Evolutionary conservation across 148 eudicot genomes (phyloP).

Genomic region (Spergularia bocconei): DNA sequence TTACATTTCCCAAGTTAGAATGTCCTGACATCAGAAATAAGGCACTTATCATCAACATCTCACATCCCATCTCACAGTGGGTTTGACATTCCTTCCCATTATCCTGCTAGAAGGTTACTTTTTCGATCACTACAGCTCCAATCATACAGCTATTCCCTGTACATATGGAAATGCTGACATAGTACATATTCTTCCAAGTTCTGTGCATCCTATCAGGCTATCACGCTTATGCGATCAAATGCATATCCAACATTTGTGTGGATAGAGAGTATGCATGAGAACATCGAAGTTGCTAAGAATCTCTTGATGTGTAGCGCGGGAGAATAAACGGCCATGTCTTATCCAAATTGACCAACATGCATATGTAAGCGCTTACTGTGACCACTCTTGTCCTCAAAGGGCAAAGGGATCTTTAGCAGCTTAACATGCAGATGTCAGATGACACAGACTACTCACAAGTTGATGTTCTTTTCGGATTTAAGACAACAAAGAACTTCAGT

Average conservation of each 20-base stretch:
- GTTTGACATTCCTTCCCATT: slow-evolving; percentile 25
- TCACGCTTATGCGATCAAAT: slow-evolving; percentile 5
- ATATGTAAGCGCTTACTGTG: slow-evolving; percentile 17
- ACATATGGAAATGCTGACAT: slow-evolving; percentile 13
- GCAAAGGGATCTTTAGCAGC: not conserved
- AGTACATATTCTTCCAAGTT: slow-evolving; percentile 17
- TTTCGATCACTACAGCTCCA: slow-evolving; percentile 7
- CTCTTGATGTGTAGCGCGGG: slow-evolving; percentile 7
- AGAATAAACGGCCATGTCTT: slow-evolving; percentile 22
- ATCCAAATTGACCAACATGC: slow-evolving; percentile 26
- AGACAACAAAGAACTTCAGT: not conserved
- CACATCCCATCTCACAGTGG: slow-evolving; percentile 11
- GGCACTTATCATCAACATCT: slow-evolving; percentile 14
- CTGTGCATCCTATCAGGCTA: slow-evolving; percentile 1
- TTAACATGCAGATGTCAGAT: slow-evolving; percentile 13
- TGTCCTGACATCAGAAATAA: slow-evolving; percentile 5
- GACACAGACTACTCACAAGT: not conserved
- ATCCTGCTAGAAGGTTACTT: slow-evolving; percentile 3
- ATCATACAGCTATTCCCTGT: not conserved
- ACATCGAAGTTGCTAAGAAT: slow-evolving; percentile 8
- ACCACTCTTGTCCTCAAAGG: slow-evolving; percentile 15
- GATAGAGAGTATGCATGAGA: slow-evolving; percentile 4
- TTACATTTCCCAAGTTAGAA: slow-evolving; percentile 10
- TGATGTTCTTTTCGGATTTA: not conserved
- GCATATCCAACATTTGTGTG: slow-evolving; percentile 18